A percentile compares a stretch with the other conserved stretches of the same genome.
Conservation (phyloP, 441 rosid genomes). For the Arabidopsis lyrata region DNA sequence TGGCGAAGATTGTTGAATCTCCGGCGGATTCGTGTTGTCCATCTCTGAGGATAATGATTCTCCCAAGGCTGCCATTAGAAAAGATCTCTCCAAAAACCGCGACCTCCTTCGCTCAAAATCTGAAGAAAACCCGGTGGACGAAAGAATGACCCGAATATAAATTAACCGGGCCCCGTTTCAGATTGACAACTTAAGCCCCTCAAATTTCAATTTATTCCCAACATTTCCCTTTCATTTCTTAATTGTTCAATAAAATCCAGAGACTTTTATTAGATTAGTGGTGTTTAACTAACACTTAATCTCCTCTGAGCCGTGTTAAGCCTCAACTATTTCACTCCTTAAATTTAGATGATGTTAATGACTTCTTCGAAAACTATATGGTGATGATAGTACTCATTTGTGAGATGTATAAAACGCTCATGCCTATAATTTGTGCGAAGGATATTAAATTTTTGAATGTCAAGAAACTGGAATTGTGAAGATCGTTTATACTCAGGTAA, state of each 20-base stretch:
- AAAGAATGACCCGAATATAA: conserved; percentile 31
- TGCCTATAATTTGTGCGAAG: background rate
- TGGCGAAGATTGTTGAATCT: conserved; percentile 20
- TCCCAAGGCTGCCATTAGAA: conserved; percentile 53
- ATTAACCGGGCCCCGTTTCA: conserved; percentile 31
- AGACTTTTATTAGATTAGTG: background rate
- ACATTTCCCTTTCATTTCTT: background rate
- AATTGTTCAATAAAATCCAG: background rate
- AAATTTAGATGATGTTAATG: background rate
- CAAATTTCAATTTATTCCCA: background rate
- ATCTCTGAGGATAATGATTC: conserved; percentile 56
- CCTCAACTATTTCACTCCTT: background rate
- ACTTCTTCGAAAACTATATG: background rate
- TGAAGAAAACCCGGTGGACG: conserved; percentile 5
- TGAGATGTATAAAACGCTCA: background rate
- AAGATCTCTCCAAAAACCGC: background rate
- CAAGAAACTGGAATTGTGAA: conserved; percentile 12
- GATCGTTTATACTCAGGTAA: conserved; percentile 19
- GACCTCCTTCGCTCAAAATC: conserved; percentile 26
- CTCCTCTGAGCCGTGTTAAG: background rate
- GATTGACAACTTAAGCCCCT: conserved; percentile 13
- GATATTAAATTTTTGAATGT: background rate
- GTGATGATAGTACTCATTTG: background rate
- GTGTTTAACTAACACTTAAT: background rate
- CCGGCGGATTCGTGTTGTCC: conserved; percentile 21